Evolutionary conservation across 2,329 filamentous ascomycete genomes (phyloP).

Genomic region (Seiridium unicorne): DNA sequence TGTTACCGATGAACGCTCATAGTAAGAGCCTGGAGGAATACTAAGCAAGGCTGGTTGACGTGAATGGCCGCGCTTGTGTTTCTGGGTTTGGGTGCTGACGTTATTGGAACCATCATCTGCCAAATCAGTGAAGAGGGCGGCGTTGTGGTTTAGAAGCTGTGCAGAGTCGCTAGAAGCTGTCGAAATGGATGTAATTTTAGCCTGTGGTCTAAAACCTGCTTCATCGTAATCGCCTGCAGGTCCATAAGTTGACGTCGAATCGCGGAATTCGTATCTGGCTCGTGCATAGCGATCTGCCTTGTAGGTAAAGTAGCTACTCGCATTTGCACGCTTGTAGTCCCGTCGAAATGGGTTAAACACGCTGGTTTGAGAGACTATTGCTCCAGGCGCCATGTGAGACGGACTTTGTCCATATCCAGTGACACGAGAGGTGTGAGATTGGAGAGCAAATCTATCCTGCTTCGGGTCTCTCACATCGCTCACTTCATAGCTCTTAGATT

Average conservation of each 20-base stretch:
- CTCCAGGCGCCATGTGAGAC: slow-evolving; percentile 12
- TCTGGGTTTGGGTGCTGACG: not conserved
- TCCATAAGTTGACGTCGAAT: slow-evolving; percentile 24
- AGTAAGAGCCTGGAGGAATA: not conserved
- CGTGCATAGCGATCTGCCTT: slow-evolving; percentile 14
- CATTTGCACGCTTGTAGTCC: slow-evolving; percentile 7
- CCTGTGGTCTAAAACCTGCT: not conserved
- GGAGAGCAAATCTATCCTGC: slow-evolving; percentile 11
- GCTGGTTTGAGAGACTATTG: not conserved
- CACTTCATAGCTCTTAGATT: slow-evolving; percentile 11
- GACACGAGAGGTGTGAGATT: slow-evolving; percentile 2
- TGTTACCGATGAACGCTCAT: not conserved
- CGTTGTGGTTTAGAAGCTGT: not conserved
- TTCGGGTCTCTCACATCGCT: slow-evolving; percentile 15
- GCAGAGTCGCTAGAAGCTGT: not conserved
- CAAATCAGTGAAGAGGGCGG: not conserved
- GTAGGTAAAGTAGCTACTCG: slow-evolving; percentile 14
- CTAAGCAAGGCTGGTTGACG: not conserved
- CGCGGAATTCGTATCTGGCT: slow-evolving; percentile 26
- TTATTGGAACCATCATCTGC: not conserved
- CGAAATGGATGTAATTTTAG: not conserved
- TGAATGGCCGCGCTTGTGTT: not conserved
- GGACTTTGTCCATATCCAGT: slow-evolving; percentile 15
- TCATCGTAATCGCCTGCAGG: slow-evolving; percentile 12
- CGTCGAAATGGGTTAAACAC: slow-evolving; percentile 17